These are phyloP conservation scores for Gossypium stocksii DNA, from an alignment of 345 rosid genomes.

Conservation along the genomic window DNA sequence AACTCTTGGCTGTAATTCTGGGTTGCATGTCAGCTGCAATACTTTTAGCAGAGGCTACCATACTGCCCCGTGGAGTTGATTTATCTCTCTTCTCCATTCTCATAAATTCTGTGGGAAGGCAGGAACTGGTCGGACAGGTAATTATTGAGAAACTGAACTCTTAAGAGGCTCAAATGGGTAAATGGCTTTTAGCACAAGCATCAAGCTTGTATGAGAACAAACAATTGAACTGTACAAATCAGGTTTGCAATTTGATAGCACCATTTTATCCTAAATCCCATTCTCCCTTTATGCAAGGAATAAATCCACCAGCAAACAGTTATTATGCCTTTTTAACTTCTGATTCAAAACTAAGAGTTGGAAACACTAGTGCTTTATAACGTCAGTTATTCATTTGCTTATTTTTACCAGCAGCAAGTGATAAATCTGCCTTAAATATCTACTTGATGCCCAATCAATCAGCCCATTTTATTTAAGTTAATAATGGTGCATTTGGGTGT, in stretches of 20 bases:
- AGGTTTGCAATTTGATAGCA: not conserved
- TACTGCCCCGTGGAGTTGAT: constrained; percentile 50
- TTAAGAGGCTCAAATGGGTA: not conserved
- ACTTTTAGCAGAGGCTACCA: constrained; percentile 77
- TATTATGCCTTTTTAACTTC: not conserved
- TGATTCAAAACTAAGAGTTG: not conserved
- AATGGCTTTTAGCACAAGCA: not conserved
- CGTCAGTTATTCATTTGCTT: not conserved
- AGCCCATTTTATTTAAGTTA: not conserved
- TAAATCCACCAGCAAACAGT: not conserved
- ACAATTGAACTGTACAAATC: constrained; percentile 6
- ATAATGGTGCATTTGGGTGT: not conserved
- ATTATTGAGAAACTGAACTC: not conserved
- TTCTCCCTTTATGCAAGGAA: not conserved
- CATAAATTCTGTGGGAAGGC: constrained; percentile 51
- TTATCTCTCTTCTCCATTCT: constrained; percentile 71
- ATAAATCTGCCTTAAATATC: not conserved
- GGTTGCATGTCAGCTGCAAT: constrained; percentile 68
- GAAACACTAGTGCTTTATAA: not conserved
- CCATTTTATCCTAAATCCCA: not conserved
- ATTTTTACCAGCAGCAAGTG: not conserved
- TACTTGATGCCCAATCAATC: not conserved
- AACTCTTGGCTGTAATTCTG: constrained; percentile 52
- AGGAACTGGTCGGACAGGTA: constrained; percentile 55
- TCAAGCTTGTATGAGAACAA: not conserved